Percentiles rank a stretch among this genome's conserved stretches.
These are phyloP conservation scores for Phytophthora podocarpi DNA, from an alignment of 352 stramenopile species.

Conservation along the genomic window DNA sequence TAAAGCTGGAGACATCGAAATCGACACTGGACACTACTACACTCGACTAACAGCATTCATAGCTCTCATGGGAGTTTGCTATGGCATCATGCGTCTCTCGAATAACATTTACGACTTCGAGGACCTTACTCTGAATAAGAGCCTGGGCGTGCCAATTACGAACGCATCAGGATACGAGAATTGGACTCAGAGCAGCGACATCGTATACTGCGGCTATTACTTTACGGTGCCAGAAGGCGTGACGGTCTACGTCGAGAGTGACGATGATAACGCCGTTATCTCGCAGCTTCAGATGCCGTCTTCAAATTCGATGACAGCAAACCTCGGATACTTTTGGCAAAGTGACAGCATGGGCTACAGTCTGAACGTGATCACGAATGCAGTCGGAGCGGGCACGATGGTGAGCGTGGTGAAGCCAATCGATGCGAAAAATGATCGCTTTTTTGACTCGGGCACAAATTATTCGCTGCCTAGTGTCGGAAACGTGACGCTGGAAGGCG, in stretches of 20 bases:
- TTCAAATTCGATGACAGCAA: constrained; percentile 51
- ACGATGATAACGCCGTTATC: constrained; percentile 43
- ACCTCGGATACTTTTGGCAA: constrained; percentile 72
- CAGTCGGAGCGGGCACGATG: constrained; percentile 49
- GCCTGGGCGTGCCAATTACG: constrained; percentile 31
- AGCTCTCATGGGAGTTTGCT: constrained; percentile 67
- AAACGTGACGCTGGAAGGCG: constrained; percentile 51
- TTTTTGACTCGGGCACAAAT: constrained; percentile 42
- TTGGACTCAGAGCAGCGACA: constrained; percentile 41
- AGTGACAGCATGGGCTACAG: constrained; percentile 65
- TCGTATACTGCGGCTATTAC: constrained; percentile 77
- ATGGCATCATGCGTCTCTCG: constrained; percentile 67
- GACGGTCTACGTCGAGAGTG: constrained; percentile 55
- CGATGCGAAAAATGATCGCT: constrained; percentile 52
- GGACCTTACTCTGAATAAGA: constrained; percentile 36
- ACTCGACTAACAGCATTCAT: constrained; percentile 74
- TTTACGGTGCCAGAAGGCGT: constrained; percentile 57
- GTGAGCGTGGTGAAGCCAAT: constrained; percentile 77
- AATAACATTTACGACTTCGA: constrained; percentile 68
- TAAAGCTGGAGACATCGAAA: constrained; percentile 82
- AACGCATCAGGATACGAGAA: constrained; percentile 49
- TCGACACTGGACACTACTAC: constrained; percentile 89
- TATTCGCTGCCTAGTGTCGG: constrained; percentile 44
- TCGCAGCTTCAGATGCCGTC: constrained; percentile 54
- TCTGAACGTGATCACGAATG: constrained; percentile 69